phyloP scores from a whole-genome alignment of 2,329 filamentous ascomycete genomes.

The Ceratocystis albifundus region DNA sequence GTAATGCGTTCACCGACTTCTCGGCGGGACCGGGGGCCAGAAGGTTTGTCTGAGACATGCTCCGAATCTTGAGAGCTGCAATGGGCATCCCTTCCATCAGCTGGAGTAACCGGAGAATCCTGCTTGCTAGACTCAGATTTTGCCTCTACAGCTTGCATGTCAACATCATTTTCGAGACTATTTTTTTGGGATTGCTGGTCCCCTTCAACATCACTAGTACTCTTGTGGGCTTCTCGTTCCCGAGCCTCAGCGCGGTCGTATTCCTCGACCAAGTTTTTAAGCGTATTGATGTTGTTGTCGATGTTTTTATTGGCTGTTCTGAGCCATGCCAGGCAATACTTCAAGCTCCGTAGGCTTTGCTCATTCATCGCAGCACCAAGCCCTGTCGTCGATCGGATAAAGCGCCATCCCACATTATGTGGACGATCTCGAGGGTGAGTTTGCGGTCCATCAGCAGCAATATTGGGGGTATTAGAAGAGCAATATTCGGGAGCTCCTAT shows the following conservation, averaged over 20 bases:
- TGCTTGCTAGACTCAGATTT: constrained; percentile 25
- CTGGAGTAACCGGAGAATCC: background rate
- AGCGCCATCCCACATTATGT: constrained; percentile 34
- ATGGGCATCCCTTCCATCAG: background rate
- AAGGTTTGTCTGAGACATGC: background rate
- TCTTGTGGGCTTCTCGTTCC: constrained; percentile 18
- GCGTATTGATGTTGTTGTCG: constrained; percentile 57
- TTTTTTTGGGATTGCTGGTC: constrained; percentile 16
- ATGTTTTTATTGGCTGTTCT: constrained; percentile 74
- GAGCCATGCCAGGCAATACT: constrained; percentile 72
- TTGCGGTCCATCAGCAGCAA: constrained; percentile 27
- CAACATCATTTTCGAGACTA: constrained; percentile 18
- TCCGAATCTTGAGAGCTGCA: background rate
- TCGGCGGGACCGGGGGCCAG: constrained; percentile 19
- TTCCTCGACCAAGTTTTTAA: constrained; percentile 67
- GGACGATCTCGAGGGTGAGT: constrained; percentile 4
- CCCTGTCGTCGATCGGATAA: constrained; percentile 84
- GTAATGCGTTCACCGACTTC: constrained; percentile 54
- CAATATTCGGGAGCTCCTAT: constrained; percentile 16
- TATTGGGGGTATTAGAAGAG: constrained; percentile 28
- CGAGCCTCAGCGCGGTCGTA: constrained; percentile 51
- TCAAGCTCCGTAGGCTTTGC: constrained; percentile 70
- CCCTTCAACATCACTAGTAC: constrained; percentile 13
- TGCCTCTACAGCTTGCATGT: constrained; percentile 27
- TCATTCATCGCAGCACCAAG: constrained; percentile 86